Conservation (phyloP, 306 rosid species). For the Casuarina cunninghamiana region DNA sequence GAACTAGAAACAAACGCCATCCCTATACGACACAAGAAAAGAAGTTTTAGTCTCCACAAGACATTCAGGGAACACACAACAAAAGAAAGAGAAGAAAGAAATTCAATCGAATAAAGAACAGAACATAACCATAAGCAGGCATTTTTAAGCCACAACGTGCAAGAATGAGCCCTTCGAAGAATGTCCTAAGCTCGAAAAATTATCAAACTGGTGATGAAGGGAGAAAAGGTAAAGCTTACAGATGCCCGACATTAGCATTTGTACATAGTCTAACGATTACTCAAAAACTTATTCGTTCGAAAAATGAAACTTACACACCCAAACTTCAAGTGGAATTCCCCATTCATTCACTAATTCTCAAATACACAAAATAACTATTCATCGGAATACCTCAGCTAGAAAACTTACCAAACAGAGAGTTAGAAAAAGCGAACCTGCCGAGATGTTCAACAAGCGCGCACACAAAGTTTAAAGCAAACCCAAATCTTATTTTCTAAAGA, state of each 20-base stretch:
- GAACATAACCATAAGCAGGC: not conserved
- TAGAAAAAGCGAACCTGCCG: not conserved
- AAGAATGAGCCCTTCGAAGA: not conserved
- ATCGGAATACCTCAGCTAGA: not conserved
- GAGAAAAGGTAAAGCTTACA: not conserved
- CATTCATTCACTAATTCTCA: not conserved
- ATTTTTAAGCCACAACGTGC: not conserved
- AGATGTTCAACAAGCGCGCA: not conserved
- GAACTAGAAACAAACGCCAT: conserved; percentile 43
- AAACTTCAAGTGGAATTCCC: not conserved
- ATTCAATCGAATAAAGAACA: not conserved
- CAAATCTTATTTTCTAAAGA: not conserved
- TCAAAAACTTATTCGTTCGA: not conserved
- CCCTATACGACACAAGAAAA: conserved; percentile 17
- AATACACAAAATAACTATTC: not conserved
- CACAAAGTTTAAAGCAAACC: not conserved
- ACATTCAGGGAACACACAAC: not conserved
- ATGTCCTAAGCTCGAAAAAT: not conserved
- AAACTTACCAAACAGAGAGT: not conserved
- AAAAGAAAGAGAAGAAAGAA: not conserved
- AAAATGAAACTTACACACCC: not conserved
- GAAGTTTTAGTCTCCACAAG: not conserved
- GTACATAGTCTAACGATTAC: not conserved
- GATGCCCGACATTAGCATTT: not conserved
- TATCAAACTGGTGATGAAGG: not conserved